Evolutionary conservation across 768 basidiomycete species (phyloP).

Genomic region (Xerocomellus chrysenteron): DNA sequence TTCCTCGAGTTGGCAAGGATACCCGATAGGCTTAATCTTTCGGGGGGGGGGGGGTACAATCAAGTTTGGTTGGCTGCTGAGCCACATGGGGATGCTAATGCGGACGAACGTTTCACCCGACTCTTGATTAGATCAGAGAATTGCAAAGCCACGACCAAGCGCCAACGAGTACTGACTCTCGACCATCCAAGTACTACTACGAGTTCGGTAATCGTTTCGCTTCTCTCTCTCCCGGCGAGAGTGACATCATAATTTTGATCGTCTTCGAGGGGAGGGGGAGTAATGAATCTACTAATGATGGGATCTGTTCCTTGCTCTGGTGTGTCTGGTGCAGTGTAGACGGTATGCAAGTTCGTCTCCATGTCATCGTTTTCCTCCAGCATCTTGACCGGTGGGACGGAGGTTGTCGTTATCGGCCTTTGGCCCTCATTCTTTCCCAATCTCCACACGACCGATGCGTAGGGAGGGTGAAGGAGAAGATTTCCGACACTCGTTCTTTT

Average conservation of each 20-base stretch:
- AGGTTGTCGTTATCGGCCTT: slow-evolving; percentile 28
- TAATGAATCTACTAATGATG: neutral
- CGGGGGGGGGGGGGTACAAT: too few relatives aligned
- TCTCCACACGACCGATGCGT: slow-evolving; percentile 15
- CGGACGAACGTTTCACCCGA: too few relatives aligned
- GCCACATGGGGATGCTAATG: too few relatives aligned
- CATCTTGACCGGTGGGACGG: slow-evolving; percentile 30
- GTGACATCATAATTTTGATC: slow-evolving; percentile 16
- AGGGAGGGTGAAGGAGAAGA: slow-evolving; percentile 16
- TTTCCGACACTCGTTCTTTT: slow-evolving; percentile 17
- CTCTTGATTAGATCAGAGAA: too few relatives aligned
- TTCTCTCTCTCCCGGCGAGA: slow-evolving; percentile 23
- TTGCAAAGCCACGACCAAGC: too few relatives aligned
- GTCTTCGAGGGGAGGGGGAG: slow-evolving; percentile 13
- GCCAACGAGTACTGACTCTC: too few relatives aligned
- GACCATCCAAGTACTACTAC: too few relatives aligned
- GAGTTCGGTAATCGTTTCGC: slow-evolving; percentile 27
- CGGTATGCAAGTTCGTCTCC: slow-evolving; percentile 22
- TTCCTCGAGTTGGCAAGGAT: too few relatives aligned
- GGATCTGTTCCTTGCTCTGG: slow-evolving; percentile 9
- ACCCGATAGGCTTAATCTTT: too few relatives aligned
- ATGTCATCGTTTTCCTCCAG: slow-evolving; percentile 39
- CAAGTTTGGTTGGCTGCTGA: too few relatives aligned
- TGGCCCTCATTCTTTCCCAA: slow-evolving; percentile 36
- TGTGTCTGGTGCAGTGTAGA: slow-evolving; percentile 21